Base-by-base conservation (phyloP, 345 rosid species). In the Citrus unshiu region DNA sequence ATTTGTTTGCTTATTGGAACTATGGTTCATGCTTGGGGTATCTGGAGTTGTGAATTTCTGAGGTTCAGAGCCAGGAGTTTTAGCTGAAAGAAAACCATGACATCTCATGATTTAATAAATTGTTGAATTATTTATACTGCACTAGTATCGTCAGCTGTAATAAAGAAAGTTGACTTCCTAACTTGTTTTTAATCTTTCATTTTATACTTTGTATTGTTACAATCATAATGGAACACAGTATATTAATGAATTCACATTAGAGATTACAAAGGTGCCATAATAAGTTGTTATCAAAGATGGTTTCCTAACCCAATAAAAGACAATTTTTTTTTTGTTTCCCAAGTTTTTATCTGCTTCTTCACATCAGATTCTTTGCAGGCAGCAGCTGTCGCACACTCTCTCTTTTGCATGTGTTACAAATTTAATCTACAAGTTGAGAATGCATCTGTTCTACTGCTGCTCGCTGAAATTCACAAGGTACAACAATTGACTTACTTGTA, bases 391-490 rank as follows among this genome's bases (percentile, higher is more conserved):
- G 97, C 95, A 67, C 95, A 91, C 74, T 88, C 92, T 68, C 92
- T 96, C 77, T 96, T 91, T 82, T 89, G 97, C 87, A 90, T 88
- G 89, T 96, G 99, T 77, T 95, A 94, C 90, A 90, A 94, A 83
- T 93, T 90, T 81, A 94, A 93, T 85, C 81, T 92, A 87, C 98
- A 91, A 84, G 94, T 93, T 72, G 92, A 93, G 82, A 94, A 90
- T 87, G 98, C 99, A 29, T 80, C 91, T 58, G 89, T 91, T 81
- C 99, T 96, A 84, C 95, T 96, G 81, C 80, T 96, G 82, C 91
- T 93, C 68, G 99, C 97, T 58, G 98, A 96, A 91, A 96, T 96
- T 82, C 98, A 94, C 90, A 91, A 91, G 98, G 99, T 96, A 87
- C 70, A 68, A 37, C 43, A 12, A 65, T 79, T 22, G 46, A 35